A percentile compares a stretch with the other conserved stretches of the same genome.
phyloP scores from a whole-genome alignment of 805 yeast genomes.

The Hanseniaspora valbyensis region DNA sequence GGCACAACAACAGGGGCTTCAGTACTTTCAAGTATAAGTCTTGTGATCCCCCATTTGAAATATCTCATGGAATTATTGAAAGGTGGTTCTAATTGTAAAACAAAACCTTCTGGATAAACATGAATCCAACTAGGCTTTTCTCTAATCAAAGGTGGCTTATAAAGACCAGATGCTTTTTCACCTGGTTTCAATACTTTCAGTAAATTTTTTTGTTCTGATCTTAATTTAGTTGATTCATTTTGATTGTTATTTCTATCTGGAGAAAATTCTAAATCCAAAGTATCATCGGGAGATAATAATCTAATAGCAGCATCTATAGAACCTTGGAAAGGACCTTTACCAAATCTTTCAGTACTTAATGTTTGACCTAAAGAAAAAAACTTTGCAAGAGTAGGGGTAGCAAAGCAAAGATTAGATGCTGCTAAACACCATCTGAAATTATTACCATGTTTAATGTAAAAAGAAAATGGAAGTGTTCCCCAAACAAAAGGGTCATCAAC shows the following conservation, averaged over 20 bases:
- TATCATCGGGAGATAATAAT: constrained; percentile 67
- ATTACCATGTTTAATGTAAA: constrained; percentile 48
- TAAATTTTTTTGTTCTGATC: constrained; percentile 5
- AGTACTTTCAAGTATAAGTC: constrained; percentile 72
- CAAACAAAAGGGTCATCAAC: constrained; percentile 88
- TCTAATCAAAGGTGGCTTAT: constrained; percentile 48
- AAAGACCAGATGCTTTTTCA: constrained; percentile 21
- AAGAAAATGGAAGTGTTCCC: constrained; percentile 71
- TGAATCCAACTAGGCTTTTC: constrained; percentile 79
- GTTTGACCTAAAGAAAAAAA: constrained; percentile 85
- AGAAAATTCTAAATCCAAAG: constrained; percentile 34
- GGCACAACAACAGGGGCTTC: constrained; percentile 81
- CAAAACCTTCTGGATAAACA: constrained; percentile 90
- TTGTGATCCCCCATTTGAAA: constrained; percentile 89
- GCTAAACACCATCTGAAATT: constrained; percentile 85
- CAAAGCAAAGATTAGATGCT: constrained; percentile 82
- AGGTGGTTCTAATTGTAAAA: constrained; percentile 72
- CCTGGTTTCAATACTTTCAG: constrained; percentile 18
- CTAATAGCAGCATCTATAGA: constrained; percentile 78
- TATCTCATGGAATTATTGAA: constrained; percentile 79
- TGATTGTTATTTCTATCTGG: constrained; percentile 17
- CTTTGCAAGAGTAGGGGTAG: constrained; percentile 36
- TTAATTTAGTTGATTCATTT: background rate
- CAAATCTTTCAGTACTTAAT: constrained; percentile 77
- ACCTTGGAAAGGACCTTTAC: constrained; percentile 86